phyloP scores from a whole-genome alignment of 768 basidiomycete species.

The Amanita fuliginea region DNA sequence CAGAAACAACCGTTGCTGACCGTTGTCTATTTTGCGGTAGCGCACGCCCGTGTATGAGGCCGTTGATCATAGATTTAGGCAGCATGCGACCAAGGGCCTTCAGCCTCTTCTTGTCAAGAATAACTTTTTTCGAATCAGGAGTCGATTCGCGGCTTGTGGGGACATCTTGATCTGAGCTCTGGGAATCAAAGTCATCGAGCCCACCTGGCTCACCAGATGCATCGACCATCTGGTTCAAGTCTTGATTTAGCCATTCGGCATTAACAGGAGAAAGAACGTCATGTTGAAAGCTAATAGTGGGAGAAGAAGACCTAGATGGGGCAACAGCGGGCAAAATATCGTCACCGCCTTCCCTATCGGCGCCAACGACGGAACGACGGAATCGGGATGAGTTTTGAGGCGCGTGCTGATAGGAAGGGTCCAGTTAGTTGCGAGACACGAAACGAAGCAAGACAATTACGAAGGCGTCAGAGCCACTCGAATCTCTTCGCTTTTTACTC shows the following conservation, averaged over 20 bases:
- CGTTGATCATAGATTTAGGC: slow-evolving; percentile 40
- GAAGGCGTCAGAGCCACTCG: neutral
- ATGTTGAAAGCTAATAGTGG: neutral
- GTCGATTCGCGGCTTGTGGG: neutral
- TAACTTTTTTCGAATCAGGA: slow-evolving; percentile 14
- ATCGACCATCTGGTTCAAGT: neutral
- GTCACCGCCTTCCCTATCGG: neutral
- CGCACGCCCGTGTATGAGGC: slow-evolving; percentile 15
- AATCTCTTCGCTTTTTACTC: neutral
- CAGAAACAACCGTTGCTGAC: slow-evolving; percentile 1
- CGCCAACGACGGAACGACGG: neutral
- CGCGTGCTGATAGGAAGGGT: neutral
- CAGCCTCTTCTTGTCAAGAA: slow-evolving; percentile 19
- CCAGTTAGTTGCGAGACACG: neutral
- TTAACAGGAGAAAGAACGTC: neutral
- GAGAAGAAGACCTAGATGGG: neutral
- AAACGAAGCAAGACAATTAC: neutral
- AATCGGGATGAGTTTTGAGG: neutral
- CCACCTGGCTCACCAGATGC: neutral
- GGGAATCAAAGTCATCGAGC: no score
- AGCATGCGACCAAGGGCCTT: slow-evolving; percentile 38
- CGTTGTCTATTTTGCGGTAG: slow-evolving; percentile 6
- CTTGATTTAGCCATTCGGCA: neutral
- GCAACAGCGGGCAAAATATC: no score
- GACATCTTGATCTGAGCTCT: slow-evolving; percentile 4